Conservation (phyloP, 352 stramenopile genomes). For the Pythium graminicola region DNA sequence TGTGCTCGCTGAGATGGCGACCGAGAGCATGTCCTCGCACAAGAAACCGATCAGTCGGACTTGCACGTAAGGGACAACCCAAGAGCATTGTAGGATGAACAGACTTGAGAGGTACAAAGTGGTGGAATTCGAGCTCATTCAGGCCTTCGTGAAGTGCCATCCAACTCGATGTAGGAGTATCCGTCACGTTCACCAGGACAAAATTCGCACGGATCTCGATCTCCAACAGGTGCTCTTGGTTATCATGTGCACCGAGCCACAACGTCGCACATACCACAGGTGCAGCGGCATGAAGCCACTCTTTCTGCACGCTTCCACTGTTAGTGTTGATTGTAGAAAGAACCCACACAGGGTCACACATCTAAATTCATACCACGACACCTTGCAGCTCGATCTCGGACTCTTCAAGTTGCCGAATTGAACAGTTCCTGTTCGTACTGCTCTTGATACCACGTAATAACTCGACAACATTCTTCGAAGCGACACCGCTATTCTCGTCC, state of each 20-base stretch:
- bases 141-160: conserved; percentile 24
- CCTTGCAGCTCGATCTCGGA: conserved; percentile 26
- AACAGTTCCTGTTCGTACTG: conserved; percentile 17
- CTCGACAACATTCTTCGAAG: conserved; percentile 25
- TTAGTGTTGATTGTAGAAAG: not conserved
- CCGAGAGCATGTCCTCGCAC: conserved; percentile 14
- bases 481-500: conserved; percentile 21
- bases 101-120: conserved; percentile 31
- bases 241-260: not conserved
- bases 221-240: not conserved
- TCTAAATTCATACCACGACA: conserved; percentile 28
- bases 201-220: conserved; percentile 26
- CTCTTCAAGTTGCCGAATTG: conserved; percentile 31
- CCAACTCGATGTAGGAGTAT: not conserved
- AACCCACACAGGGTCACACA: not conserved
- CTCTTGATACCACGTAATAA: conserved; percentile 24
- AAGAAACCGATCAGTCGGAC: not conserved
- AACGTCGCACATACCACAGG: conserved; percentile 14
- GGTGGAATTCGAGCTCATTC: conserved; percentile 19
- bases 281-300: conserved; percentile 28
- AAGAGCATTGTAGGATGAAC: conserved; percentile 32
- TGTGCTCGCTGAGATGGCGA: conserved; percentile 9
- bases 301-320: conserved; percentile 26
- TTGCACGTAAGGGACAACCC: conserved; percentile 33
- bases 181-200: conserved; percentile 9